phyloP scores from a whole-genome alignment of 2,329 filamentous ascomycete species.

The Pseudogymnoascus sp. region DNA sequence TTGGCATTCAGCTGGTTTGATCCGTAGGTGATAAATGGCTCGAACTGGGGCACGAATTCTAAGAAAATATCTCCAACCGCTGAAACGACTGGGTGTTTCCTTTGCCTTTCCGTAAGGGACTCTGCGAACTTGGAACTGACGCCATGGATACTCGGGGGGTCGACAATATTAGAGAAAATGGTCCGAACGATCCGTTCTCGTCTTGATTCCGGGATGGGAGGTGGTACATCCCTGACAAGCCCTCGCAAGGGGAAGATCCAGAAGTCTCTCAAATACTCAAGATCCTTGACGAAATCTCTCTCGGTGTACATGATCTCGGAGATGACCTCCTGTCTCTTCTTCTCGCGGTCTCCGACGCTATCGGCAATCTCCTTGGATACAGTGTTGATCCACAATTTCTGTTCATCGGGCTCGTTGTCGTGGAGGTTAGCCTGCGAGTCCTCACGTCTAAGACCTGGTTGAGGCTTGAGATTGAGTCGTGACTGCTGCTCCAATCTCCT shows the following conservation, averaged over 20 bases:
- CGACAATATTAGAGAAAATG: slow-evolving; percentile 93
- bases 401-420: slow-evolving; percentile 85
- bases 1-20: slow-evolving; percentile 94
- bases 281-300: slow-evolving; percentile 95
- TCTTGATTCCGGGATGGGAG: slow-evolving; percentile 79
- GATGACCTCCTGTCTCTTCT: slow-evolving; percentile 96
- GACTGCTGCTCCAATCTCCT: slow-evolving; percentile 90
- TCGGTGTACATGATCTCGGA: slow-evolving; percentile 99
- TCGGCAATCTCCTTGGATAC: slow-evolving; percentile 93
- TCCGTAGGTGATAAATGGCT: slow-evolving; percentile 93
- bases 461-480: slow-evolving; percentile 83
- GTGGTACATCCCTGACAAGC: slow-evolving; percentile 52
- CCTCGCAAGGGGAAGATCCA: slow-evolving; percentile 91
- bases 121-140: slow-evolving; percentile 87
- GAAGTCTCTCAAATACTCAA: slow-evolving; percentile 95
- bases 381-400: slow-evolving; percentile 98
- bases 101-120: slow-evolving; percentile 80
- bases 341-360: slow-evolving; percentile 78
- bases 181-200: slow-evolving; percentile 86
- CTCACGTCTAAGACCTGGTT: slow-evolving; percentile 64
- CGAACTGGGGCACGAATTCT: slow-evolving; percentile 83
- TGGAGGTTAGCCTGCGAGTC: slow-evolving; percentile 65
- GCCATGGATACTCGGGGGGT: slow-evolving; percentile 68
- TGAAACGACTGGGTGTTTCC: slow-evolving; percentile 78
- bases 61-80: slow-evolving; percentile 92